A percentile compares a stretch with the other conserved stretches of the same genome.
These are phyloP conservation scores for Sarcocystis neurona DNA, from an alignment of 169 alveolate species.

Conservation along the genomic window DNA sequence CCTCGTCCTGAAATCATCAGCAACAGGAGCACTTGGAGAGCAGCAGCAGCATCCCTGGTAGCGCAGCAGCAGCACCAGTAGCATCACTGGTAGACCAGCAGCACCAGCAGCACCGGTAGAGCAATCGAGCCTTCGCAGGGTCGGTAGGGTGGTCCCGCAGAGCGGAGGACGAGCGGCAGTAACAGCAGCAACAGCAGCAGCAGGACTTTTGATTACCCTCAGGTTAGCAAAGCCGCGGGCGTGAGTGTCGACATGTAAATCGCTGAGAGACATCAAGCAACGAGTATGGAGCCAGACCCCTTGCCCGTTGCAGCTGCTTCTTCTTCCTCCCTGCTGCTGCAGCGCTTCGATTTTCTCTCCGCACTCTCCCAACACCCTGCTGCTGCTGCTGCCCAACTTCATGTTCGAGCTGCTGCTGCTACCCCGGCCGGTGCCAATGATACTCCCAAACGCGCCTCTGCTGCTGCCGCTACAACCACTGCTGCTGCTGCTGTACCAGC, in stretches of 20 bases:
- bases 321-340: background rate
- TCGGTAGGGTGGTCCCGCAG: too few relatives aligned
- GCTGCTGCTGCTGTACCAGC: background rate
- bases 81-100: background rate
- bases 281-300: constrained; percentile 33
- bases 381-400: background rate
- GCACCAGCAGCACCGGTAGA: too few relatives aligned
- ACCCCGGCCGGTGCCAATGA: background rate
- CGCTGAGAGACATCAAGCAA: constrained; percentile 36
- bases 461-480: constrained; percentile 12
- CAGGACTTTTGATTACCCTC: constrained; percentile 11
- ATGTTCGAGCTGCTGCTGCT: constrained; percentile 26
- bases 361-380: background rate
- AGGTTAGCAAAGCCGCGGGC: constrained; percentile 41
- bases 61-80: background rate
- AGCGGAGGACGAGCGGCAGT: too few relatives aligned
- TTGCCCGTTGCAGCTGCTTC: background rate
- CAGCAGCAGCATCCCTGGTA: too few relatives aligned
- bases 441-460: background rate
- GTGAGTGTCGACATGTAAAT: constrained; percentile 19
- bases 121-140: too few relatives aligned
- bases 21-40: too few relatives aligned
- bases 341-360: background rate
- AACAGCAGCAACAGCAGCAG: too few relatives aligned
- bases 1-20: too few relatives aligned